Base-by-base conservation (phyloP, 2,329 filamentous ascomycete species). In the Paracoccidioides brasiliensis region DNA sequence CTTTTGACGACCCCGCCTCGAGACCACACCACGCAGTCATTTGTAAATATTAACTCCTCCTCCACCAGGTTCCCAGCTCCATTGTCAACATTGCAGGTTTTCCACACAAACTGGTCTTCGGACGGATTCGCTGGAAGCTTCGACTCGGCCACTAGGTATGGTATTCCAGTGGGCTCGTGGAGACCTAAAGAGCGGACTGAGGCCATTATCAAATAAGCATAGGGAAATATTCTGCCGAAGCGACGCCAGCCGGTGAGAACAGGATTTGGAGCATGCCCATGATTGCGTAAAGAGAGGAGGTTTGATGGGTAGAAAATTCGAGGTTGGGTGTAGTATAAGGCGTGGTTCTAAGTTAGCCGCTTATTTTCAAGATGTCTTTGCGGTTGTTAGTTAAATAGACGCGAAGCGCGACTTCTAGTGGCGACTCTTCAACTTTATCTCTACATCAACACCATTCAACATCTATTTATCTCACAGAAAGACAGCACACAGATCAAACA, bases 141-240 rank as follows among this genome's bases (percentile, higher is more conserved):
- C 56, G 83, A 80, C 71, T 97, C 90, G 62, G 84, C 79, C 62
- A 95, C 80, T 60, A 95, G 83, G 75, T 93, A 89, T 59, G 82
- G 82, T 60, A 97, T 78, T 61, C 86, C 90, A 58, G 86, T 82
- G 58, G 94, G 90, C 74, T 86, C 84, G 76, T 97, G 91, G 67
- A 95, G 78, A 70, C 93, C 93, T 66, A 96, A 80, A 61, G 91
- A 96, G 71, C 83, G 87, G 73, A 96, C 82, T 68, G 86, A 84
- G 63, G 91, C 91, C 94, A 98, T 98, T 65, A 64, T 71, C 62
- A 60, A 59, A 41, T 62, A 58, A 59, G 62, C 60, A 57, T 37
- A 61, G 14, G 35, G 22, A 62, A 54, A 56, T 57, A 55, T 55
- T 56, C 59, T 60, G 59, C 55, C 50, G 57, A 59, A 55, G 58